Percentiles rank a stretch among this genome's conserved stretches.
Conservation (phyloP, 140 eudicot species). For the Senecio squalidus region DNA sequence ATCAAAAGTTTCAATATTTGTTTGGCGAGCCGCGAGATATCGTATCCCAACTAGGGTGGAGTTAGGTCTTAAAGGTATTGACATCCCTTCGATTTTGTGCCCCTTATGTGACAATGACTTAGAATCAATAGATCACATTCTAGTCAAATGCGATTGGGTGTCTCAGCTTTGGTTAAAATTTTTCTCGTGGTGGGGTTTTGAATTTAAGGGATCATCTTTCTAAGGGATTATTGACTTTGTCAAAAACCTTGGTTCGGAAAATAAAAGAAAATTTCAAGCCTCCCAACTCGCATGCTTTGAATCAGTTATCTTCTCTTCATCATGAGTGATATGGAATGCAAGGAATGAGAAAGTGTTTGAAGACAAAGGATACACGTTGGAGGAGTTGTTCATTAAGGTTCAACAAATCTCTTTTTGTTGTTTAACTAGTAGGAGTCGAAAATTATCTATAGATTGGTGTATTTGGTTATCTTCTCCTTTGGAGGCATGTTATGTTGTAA, state of each 20-base stretch:
- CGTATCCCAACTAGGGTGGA: no score
- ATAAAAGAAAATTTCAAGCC: not conserved
- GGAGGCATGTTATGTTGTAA: no score
- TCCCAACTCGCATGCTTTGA: not conserved
- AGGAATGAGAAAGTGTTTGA: not conserved
- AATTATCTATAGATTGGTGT: not conserved
- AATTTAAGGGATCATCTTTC: not conserved
- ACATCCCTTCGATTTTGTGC: no score
- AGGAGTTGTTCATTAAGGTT: not conserved
- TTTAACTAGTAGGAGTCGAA: not conserved
- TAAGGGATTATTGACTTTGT: not conserved
- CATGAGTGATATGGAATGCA: not conserved
- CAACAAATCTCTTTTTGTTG: not conserved
- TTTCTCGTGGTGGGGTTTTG: not conserved
- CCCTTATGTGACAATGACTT: no score
- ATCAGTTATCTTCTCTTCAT: not conserved
- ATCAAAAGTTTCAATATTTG: no score
- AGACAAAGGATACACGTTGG: not conserved
- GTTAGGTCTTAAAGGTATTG: no score
- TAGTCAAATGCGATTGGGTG: no score
- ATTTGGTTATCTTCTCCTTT: not conserved
- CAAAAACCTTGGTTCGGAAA: not conserved
- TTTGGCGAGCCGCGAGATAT: no score
- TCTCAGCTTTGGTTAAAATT: not conserved
- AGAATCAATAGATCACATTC: no score